Evolutionary conservation across 2,329 filamentous ascomycete species (phyloP), one percentile per base, ranked within the genome.

Genomic region (Penicillium sclerotigenum): DNA sequence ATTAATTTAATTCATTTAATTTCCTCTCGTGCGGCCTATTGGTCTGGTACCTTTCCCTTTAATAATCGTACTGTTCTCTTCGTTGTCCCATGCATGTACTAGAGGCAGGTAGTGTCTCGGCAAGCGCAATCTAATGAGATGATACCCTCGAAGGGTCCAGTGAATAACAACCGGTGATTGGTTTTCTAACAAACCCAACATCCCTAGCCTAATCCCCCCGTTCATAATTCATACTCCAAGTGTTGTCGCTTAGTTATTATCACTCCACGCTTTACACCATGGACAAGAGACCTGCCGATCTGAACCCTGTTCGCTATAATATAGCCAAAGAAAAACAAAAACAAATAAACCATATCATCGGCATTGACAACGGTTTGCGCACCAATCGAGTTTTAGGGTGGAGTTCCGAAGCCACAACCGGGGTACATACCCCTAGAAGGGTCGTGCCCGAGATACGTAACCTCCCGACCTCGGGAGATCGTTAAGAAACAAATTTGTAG

Each of bases 351-450:
- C 22, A 11, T 24, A 11, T 24, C 26, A 47, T 11, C 7, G 28
- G 18, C 33, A 52, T 43, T 36, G 6, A 41, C 24, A 10, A 31
- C 48, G 49, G 54, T 55, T 59, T 59, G 58, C 58, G 59, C 51
- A 38, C 37, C 36, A 31, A 28, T 50, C 36, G 42, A 57, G 43
- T 55, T 59, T 26, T 57, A 54, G 45, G 53, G 47, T 55, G 54
- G 55, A 59, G 49, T 50, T 31, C 59, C 58, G 58, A 61, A 63
- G 55, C 60, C 60, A 64, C 62, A 60, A 42, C 62, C 63, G 59
- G 59, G 47, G 22, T 51, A 26, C 13, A 20, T 47, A 52, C 45
- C 47, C n/a, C 31, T 8, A 47, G 42, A 47, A 36, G 22, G 51
- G 40, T 33, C 18, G 20, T 33, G 47, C 18, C 16, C 20, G 16